A percentile compares a stretch with the other conserved stretches of the same genome.
phyloP scores from a whole-genome alignment of 2,329 filamentous ascomycete species.

The Knufia fluminis region DNA sequence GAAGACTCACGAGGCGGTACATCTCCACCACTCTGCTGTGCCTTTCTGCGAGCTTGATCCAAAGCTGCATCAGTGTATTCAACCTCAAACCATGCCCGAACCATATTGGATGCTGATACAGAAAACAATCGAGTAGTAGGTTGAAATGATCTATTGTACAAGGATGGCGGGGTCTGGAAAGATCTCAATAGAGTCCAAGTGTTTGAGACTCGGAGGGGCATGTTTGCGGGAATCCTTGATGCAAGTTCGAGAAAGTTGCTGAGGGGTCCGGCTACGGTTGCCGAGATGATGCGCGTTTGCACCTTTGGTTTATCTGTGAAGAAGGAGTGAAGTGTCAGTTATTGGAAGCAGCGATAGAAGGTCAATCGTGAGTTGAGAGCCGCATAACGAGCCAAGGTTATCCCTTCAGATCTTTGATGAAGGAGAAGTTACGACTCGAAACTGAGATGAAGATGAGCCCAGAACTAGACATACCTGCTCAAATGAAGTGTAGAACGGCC shows the following conservation, averaged over 20 bases:
- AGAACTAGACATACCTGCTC: not conserved
- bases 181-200: constrained; percentile 12
- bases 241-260: not conserved
- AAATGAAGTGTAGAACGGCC: too few relatives aligned
- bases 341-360: not conserved
- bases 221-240: constrained; percentile 4
- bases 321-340: not conserved
- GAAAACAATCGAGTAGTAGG: constrained; percentile 18
- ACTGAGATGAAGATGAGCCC: not conserved
- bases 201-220: constrained; percentile 14
- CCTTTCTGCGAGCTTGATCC: constrained; percentile 6
- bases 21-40: constrained; percentile 40
- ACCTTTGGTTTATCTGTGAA: constrained; percentile 3
- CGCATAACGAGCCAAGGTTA: not conserved
- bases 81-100: constrained; percentile 68
- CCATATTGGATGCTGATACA: constrained; percentile 60
- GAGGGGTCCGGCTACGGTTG: constrained; percentile 6
- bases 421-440: not conserved
- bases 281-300: constrained; percentile 2
- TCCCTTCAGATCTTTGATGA: too few relatives aligned
- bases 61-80: constrained; percentile 42
- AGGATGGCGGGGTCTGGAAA: constrained; percentile 29
- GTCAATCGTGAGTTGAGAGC: not conserved
- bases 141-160: constrained; percentile 12
- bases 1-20: constrained; percentile 34